A percentile compares a stretch with the other conserved stretches of the same genome.
phyloP scores from a whole-genome alignment of 2,329 filamentous ascomycete genomes.

The Claviceps africana region DNA sequence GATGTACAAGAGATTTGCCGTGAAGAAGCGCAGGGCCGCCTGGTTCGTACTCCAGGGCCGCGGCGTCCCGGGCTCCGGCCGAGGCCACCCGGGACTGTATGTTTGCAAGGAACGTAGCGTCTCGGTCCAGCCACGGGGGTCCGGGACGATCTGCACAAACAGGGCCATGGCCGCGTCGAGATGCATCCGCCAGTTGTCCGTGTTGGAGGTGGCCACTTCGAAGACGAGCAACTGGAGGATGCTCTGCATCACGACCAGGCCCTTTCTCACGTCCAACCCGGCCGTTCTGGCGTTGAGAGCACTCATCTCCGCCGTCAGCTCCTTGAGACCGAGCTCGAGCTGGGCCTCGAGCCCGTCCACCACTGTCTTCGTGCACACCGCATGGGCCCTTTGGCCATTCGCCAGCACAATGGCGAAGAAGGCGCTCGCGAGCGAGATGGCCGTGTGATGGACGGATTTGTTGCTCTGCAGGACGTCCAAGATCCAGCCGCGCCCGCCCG shows the following conservation, averaged over 20 bases:
- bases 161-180: conserved; percentile 35
- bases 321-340: conserved; percentile 28
- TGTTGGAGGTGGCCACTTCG: conserved; percentile 31
- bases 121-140: conserved; percentile 23
- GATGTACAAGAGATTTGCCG: conserved; percentile 31
- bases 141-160: conserved; percentile 30
- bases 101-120: conserved; percentile 18
- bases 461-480: conserved; percentile 42
- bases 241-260: conserved; percentile 31
- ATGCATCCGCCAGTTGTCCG: conserved; percentile 35
- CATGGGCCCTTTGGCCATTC: conserved; percentile 18
- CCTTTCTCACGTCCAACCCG: conserved; percentile 18
- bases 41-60: conserved; percentile 31
- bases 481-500: conserved; percentile 47
- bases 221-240: conserved; percentile 41
- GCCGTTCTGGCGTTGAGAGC: conserved; percentile 19
- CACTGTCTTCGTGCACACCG: conserved; percentile 21
- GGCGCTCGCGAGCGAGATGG: conserved; percentile 41
- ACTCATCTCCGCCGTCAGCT: conserved; percentile 29
- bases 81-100: conserved; percentile 19
- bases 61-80: conserved; percentile 10
- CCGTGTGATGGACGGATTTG: conserved; percentile 42
- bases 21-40: conserved; percentile 32
- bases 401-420: conserved; percentile 36
- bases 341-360: conserved; percentile 28